Base-by-base conservation (phyloP, 2,329 filamentous ascomycete species). In the Colletotrichum theobromicola region DNA sequence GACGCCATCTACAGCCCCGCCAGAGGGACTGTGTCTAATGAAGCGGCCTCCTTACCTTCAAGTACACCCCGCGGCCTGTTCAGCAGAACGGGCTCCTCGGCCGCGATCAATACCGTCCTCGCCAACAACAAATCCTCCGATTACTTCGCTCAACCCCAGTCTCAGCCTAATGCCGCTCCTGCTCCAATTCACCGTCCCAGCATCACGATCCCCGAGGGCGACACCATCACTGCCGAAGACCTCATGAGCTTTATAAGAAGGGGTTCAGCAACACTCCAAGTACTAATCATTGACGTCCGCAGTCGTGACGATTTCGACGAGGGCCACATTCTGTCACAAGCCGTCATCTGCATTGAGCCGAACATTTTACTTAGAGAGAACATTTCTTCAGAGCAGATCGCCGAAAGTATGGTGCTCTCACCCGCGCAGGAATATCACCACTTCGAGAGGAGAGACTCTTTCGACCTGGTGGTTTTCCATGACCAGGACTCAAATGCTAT, bases 391-490 rank as follows among this genome's bases (percentile, higher is more conserved):
- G 87, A 88, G 24, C 86, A 93, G 26, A 89, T 94, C 46, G 88
- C 86, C 21, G 93, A 95, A 74, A 92, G 92, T 75, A 88, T 96
- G 78, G 88, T 95, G 3, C 83, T 97, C 7, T 93, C 92, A 0
- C 93, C 94, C 0, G 86, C 91, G n/a, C 84, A 88, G n/a, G 97
- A 99, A 82, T 92, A 94, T 77, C 85, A 88, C 2, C 87, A 95
- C 35, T 98, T 98, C 79, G 92, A 91, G 55, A 86, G 91, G 70
- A 90, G 93, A 16, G 90, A 96, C 76, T 89, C 93, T 70, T 98
- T 94, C 79, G 95, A 98, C 77, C 85, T 98, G 55, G 90, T 99
- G 13, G 94, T 99, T 0, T 97, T 97, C 79, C 98, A 98, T 82
- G 95, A 99, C 82, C 90, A 96, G 77, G 76, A 89, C 81, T 88